Evolutionary conservation across 2,329 filamentous ascomycete genomes (phyloP), one percentile per base, ranked within the genome.

Genomic region (Colletotrichum cereale): DNA sequence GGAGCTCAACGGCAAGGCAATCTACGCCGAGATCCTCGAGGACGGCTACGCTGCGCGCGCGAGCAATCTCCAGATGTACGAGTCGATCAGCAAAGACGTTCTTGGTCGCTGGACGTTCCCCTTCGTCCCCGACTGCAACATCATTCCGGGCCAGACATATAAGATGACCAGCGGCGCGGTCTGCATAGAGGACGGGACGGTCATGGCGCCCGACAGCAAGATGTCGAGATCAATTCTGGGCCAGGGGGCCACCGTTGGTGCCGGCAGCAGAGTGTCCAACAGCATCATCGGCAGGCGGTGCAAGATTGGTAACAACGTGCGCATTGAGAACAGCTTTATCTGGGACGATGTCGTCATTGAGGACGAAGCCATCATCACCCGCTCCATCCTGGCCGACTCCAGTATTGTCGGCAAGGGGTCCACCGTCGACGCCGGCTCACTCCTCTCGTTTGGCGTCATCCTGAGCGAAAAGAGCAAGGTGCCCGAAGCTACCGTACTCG

Each of bases 1-100:
- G 84, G 96, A 99, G 79, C 86, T 98, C 67, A 98, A 98, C 80
- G 95, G 95, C 71, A 97, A 98, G 84, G 95, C 94, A n/a, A 94
- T 99, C 63, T 95, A 98, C 80, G 92, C 94, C 2, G 93, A 98
- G 77, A 92, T 98, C 74, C 86, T 97, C 55, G 88, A 90, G 44
- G 89, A 95, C 62, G 90, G 94, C 71, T 99, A 98, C 78, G 93
- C 94, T 1, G 95, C 95, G 1, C 88, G 96, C 74, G 95, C 94
- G 16, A 92, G 90, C 78, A 97, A 95, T 78, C 86, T 98, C 31
- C 93, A 93, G 77, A 91, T 95, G 78, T 99, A 98, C 83, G 94
- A 97, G 77, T 90, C 95, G 38, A 90, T 99, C 65, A 95, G 91
- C 80, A 92, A 90, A 77, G 96, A 98, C 79, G 88, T 98, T n/a